Evolutionary conservation across 139 green algal species (phyloP).

Genomic region (Chlamydomonas applanata): DNA sequence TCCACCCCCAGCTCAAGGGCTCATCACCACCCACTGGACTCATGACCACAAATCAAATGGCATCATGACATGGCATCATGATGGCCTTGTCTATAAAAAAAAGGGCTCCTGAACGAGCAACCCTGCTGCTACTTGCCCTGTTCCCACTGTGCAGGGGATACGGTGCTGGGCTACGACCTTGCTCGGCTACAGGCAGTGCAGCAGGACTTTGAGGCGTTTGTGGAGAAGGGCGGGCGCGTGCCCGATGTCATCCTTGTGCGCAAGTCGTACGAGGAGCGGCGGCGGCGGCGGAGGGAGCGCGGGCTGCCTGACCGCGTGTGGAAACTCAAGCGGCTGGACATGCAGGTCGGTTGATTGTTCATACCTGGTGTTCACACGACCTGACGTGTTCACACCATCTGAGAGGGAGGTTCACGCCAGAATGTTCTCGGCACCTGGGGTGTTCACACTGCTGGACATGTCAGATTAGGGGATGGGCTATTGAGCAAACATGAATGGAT

Average conservation of each 20-base stretch:
- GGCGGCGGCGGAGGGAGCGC: conserved; percentile 47
- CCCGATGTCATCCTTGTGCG: conserved; percentile 86
- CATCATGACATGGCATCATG: no score
- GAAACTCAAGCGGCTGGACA: conserved; percentile 77
- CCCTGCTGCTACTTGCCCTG: no score
- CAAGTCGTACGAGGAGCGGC: conserved; percentile 61
- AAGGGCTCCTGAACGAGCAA: background rate
- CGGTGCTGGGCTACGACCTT: conserved; percentile 88
- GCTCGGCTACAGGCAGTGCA: conserved; percentile 70
- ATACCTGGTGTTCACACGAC: no score
- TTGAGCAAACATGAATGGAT: no score
- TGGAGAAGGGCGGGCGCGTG: conserved; percentile 59
- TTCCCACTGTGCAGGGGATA: conserved; percentile 60
- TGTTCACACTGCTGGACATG: no score
- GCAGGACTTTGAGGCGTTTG: conserved; percentile 72
- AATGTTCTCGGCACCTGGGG: no score
- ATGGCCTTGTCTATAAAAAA: background rate
- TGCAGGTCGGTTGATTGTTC: conserved; percentile 55
- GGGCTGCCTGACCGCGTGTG: conserved; percentile 51
- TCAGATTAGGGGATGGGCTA: no score
- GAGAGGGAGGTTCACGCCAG: no score
- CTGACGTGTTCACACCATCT: no score
- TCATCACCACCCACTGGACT: no score
- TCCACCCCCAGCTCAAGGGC: no score
- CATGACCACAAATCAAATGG: no score